Base-by-base conservation (phyloP, 1,284 basidiomycete genomes). In the Megacollybia platyphylla region DNA sequence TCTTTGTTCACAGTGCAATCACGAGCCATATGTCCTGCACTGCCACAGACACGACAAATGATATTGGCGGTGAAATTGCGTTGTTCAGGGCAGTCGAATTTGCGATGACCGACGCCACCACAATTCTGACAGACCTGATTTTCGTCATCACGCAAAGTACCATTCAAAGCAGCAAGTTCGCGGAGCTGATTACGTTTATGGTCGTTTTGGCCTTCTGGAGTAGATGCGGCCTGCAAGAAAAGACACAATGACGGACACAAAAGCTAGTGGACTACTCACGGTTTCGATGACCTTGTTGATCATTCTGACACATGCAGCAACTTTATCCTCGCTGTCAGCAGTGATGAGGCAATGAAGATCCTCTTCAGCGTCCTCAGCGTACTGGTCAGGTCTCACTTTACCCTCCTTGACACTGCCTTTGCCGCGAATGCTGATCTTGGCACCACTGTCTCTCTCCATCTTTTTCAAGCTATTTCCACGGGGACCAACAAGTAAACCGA, bases 121-220 rank as follows among this genome's bases (percentile, higher is more conserved):
- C 93, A 97, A 58, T 96, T 97, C 67, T 97, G 93, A 67, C 96
- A 97, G 50, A 97, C 80, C 64, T 99, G 96, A 57, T 97, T 97
- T 67, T 99, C 96, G 61, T 98, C 96, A 58, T 99, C 96, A 53
- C 96, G 90, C 46, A 99, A 80, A 20, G 96, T 99, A 62, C 96
- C 96, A 60, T 99, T 99, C 43, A 99, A 69, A 13, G 93, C 91
- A 10, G 96, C 96, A 27, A 99, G 76, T 61, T 99, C 96, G 52
- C 96, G 89, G 40, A 99, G 79, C 66, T 99, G 96, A 60, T 94
- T 97, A 42, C 96, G 85, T 63, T 99, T 99, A 70, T 99, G 96
- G 58, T 97, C 94, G 59, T 99, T 99, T 65, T 98, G 91, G 31
- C 92, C 93, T 69, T 99, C 96, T 1, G 96, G 96, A 3, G 93